phyloP scores from a whole-genome alignment of 805 yeast species.

The Nakazawaea ambrosiae region DNA sequence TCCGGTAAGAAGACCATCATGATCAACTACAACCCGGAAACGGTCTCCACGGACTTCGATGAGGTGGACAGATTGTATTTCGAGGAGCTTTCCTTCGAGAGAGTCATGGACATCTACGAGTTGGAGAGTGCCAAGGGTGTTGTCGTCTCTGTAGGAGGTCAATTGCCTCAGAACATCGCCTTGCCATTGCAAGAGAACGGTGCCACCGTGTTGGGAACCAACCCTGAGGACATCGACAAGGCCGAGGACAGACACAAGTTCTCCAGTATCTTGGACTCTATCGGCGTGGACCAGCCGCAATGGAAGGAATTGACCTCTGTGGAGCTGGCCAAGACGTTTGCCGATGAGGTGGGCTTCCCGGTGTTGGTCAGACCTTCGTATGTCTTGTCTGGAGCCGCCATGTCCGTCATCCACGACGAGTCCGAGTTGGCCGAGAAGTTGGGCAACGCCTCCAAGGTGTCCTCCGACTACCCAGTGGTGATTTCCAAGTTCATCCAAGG shows the following conservation, averaged over 20 bases:
- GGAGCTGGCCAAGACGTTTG: conserved; percentile 79
- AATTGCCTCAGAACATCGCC: conserved; percentile 96
- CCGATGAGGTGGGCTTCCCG: conserved; percentile 84
- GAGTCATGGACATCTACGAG: conserved; percentile 96
- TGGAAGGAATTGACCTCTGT: conserved; percentile 94
- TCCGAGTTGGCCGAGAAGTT: conserved; percentile 77
- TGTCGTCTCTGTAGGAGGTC: conserved; percentile 96
- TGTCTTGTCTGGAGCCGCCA: conserved; percentile 97
- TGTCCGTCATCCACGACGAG: conserved; percentile 83
- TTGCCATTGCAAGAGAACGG: conserved; percentile 72
- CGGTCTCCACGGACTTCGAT: conserved; percentile 96
- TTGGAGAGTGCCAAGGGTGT: conserved; percentile 85
- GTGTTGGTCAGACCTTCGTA: conserved; percentile 97
- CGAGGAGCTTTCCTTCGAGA: conserved; percentile 91
- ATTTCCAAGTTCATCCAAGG: conserved; percentile 93
- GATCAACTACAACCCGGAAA: conserved; percentile 98
- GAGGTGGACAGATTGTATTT: conserved; percentile 97
- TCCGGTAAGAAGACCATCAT: conserved; percentile 85
- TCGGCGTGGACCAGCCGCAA: conserved; percentile 92
- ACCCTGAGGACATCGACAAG: conserved; percentile 90
- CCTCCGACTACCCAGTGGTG: conserved; percentile 96
- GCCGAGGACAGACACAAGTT: conserved; percentile 99
- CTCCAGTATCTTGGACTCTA: conserved; percentile 87
- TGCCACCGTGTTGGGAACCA: conserved; percentile 87
- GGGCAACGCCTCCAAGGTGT: conserved; percentile 83